phyloP scores from a whole-genome alignment of 768 basidiomycete genomes.

The Leccinum truebloodii region DNA sequence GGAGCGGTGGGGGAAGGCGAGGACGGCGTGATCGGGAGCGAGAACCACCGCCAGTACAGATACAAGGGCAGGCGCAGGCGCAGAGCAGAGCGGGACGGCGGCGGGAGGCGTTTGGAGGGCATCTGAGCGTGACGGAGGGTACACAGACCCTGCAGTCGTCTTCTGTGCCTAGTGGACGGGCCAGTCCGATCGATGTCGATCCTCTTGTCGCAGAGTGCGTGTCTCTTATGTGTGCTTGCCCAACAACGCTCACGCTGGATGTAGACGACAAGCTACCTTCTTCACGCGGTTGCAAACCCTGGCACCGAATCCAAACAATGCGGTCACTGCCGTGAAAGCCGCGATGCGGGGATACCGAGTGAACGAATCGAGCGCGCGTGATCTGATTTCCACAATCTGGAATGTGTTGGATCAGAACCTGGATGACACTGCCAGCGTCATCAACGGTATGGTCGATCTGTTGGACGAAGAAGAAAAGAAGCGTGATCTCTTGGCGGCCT shows the following conservation, averaged over 20 bases:
- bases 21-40: slow-evolving; percentile 50
- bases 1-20: slow-evolving; percentile 39
- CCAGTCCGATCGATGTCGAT: slow-evolving; percentile 48
- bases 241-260: not conserved
- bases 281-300: slow-evolving; percentile 60
- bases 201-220: slow-evolving; percentile 57
- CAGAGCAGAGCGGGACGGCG: slow-evolving; percentile 43
- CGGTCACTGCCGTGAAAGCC: slow-evolving; percentile 64
- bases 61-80: slow-evolving; percentile 14
- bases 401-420: slow-evolving; percentile 66
- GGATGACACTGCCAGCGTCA: slow-evolving; percentile 73
- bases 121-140: slow-evolving; percentile 46
- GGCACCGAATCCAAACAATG: slow-evolving; percentile 56
- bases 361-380: slow-evolving; percentile 77
- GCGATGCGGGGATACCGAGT: slow-evolving; percentile 77
- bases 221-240: not conserved
- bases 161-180: slow-evolving; percentile 27
- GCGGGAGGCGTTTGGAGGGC: slow-evolving; percentile 62
- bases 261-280: slow-evolving; percentile 68
- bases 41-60: slow-evolving; percentile 31
- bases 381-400: slow-evolving; percentile 89
- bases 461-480: slow-evolving; percentile 87
- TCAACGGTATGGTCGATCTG: slow-evolving; percentile 73
- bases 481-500: slow-evolving; percentile 66
- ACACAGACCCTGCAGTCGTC: slow-evolving; percentile 14